phyloP scores from a whole-genome alignment of 352 stramenopile genomes.

The Pseudoperonospora humuli region DNA sequence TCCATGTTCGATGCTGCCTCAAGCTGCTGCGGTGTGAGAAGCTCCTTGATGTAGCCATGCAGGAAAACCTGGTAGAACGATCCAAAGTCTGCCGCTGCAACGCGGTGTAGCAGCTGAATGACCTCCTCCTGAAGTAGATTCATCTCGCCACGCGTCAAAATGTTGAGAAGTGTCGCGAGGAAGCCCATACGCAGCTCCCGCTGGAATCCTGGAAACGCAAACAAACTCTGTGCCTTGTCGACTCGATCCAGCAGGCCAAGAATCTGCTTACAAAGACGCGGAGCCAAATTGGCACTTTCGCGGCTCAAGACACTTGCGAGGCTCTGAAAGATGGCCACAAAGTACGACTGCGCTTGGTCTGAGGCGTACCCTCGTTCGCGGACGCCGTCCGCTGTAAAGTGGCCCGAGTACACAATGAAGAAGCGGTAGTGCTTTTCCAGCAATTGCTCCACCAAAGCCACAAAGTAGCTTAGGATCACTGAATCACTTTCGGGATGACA shows the following conservation, averaged over 20 bases:
- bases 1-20: constrained; percentile 43
- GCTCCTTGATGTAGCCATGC: constrained; percentile 51
- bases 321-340: constrained; percentile 71
- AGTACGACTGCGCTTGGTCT: constrained; percentile 62
- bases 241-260: constrained; percentile 54
- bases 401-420: constrained; percentile 49
- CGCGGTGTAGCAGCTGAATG: constrained; percentile 57
- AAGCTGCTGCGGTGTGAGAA: constrained; percentile 43
- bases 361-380: constrained; percentile 54
- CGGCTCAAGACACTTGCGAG: constrained; percentile 53
- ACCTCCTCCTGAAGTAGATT: constrained; percentile 74
- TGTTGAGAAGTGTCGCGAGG: constrained; percentile 68
- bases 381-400: constrained; percentile 38
- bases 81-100: constrained; percentile 62
- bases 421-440: constrained; percentile 79
- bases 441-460: constrained; percentile 63
- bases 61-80: constrained; percentile 75
- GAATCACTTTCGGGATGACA: constrained; percentile 61
- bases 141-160: constrained; percentile 71
- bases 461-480: constrained; percentile 59
- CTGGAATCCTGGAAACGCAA: constrained; percentile 68
- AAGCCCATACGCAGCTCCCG: constrained; percentile 67
- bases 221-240: constrained; percentile 55
- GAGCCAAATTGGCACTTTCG: constrained; percentile 43
- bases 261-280: constrained; percentile 68